These are phyloP conservation scores for Penstemon eatonii DNA, from an alignment of 257 asterid species.

Conservation along the genomic window DNA sequence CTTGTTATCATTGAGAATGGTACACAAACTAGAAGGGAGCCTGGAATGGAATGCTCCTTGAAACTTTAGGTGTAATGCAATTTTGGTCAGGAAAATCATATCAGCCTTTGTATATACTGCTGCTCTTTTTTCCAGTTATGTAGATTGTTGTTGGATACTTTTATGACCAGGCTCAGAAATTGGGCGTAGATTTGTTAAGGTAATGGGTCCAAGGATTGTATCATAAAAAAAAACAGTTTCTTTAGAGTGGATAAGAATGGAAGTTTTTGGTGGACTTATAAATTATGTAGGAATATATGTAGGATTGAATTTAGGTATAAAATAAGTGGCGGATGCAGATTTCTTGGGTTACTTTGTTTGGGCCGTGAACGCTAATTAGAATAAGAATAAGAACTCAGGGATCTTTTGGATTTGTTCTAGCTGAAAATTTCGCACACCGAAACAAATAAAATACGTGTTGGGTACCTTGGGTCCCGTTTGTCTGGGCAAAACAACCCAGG, in stretches of 20 bases:
- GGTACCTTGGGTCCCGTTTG: too few relatives aligned
- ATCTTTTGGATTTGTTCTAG: background rate
- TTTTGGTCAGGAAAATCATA: constrained; percentile 30
- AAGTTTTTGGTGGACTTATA: constrained; percentile 29
- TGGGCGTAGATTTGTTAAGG: constrained; percentile 4
- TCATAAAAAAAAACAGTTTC: constrained; percentile 21
- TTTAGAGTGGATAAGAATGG: constrained; percentile 20
- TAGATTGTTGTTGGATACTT: constrained; percentile 26
- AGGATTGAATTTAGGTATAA: background rate
- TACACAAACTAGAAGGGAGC: constrained; percentile 9
- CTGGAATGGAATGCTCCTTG: background rate
- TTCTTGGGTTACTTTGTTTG: background rate
- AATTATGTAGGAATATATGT: constrained; percentile 10
- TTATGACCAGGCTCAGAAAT: constrained; percentile 2
- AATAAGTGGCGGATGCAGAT: background rate
- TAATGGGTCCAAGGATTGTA: constrained; percentile 27
- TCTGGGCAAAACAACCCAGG: too few relatives aligned
- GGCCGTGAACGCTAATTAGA: too few relatives aligned
- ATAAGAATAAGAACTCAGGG: too few relatives aligned
- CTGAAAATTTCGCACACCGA: background rate
- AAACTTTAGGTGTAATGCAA: constrained; percentile 18
- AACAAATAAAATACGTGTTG: too few relatives aligned
- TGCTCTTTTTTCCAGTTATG: constrained; percentile 3
- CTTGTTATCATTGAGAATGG: constrained; percentile 11
- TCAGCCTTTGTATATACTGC: constrained; percentile 28